Conservation (phyloP, 2,329 filamentous ascomycete genomes). For the Xylaria sp. region DNA sequence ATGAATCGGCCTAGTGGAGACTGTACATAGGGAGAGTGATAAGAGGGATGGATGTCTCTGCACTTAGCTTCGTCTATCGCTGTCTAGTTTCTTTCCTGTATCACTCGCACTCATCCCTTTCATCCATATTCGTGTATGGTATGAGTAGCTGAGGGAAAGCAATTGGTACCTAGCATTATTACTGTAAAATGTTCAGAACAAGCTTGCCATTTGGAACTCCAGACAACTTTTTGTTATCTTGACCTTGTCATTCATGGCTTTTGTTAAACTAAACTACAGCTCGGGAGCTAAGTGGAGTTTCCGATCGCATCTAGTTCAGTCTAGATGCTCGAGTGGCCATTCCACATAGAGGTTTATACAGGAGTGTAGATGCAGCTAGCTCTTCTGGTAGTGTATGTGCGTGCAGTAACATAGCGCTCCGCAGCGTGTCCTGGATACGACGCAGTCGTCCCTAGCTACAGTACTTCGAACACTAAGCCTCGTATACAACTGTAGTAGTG, state of each 20-base stretch:
- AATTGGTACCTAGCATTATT: neutral
- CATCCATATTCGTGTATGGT: neutral
- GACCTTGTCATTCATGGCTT: neutral
- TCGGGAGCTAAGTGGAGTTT: neutral
- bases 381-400: neutral
- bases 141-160: neutral
- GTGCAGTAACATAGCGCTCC: neutral
- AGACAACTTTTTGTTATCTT: neutral
- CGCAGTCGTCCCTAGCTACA: neutral
- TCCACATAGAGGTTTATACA: neutral
- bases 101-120: neutral
- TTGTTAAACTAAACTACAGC: neutral
- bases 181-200: neutral
- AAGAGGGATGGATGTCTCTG: neutral
- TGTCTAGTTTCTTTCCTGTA: neutral
- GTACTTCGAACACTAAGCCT: neutral
- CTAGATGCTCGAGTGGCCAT: neutral
- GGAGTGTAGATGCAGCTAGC: slow-evolving; percentile 13
- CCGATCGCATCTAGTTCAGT: neutral
- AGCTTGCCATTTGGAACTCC: neutral
- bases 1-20: neutral
- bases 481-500: neutral
- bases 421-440: slow-evolving; percentile 16
- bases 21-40: neutral
- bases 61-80: neutral